Evolutionary conservation across 106 monocot species (phyloP), one percentile per base, ranked within the genome.

Genomic region (Triglochin maritima): DNA sequence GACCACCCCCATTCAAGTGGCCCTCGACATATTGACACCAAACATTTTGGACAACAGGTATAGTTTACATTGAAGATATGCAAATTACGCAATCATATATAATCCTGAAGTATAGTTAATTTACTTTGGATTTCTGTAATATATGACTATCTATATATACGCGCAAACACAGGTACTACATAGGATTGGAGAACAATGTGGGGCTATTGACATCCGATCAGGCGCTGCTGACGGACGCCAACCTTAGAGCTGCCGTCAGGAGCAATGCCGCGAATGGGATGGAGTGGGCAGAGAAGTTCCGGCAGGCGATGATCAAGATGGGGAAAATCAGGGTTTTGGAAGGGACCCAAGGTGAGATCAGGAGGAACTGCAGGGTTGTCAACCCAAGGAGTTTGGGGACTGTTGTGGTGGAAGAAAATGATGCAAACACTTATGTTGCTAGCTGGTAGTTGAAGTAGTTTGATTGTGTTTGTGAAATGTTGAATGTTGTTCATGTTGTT

Each of bases 11-110:
- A 7, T 42, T n/a, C 16, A 57, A 2, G 80, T 80, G 17, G 44
- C 60, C 7, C 77, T 83, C 72, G 86, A 86, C 49, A 71, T 79
- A 7, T 17, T 17, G 2, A 83, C 60, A 16, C 86, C 86, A 1
- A 53, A 54, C 47, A 41, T 29, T 8, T 74, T 86, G 10, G 86
- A 86, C 65, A 71, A 61, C 46, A 75, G 64, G 55, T 55, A 12
- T 1, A 29, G 1, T 29, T 29, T 29, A 0, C 0, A 0, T 29
- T 1, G 29, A 29, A 29, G 29, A 29, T 29, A 29, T 29, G 29
- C 29, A 29, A 29, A 29, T 29, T 29, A 29, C 29, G 1, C 29
- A 29, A 29, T 29, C 29, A 29, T 29, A 29, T n/a, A n/a, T n/a
- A n/a, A n/a, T n/a, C n/a, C n/a, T n/a, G n/a, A n/a, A n/a, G n/a